Conservation (phyloP, 169 alveolate species). For the Plasmodium gaboni region DNA sequence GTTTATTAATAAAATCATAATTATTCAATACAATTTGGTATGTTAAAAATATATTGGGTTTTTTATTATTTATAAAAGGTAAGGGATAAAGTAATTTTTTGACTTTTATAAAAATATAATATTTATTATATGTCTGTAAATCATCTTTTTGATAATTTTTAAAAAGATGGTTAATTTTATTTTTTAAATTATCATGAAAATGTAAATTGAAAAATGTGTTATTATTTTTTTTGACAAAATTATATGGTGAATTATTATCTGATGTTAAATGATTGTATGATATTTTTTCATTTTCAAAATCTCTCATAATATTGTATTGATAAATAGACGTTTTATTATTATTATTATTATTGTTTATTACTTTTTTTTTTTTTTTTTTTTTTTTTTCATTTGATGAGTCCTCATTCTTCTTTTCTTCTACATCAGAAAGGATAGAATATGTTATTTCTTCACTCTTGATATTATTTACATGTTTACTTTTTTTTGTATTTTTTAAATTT, state of each 20-base stretch:
- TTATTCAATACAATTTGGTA: constrained; percentile 51
- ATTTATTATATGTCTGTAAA: background rate
- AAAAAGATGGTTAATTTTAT: background rate
- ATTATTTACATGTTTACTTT: too few relatives aligned
- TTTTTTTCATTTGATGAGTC: too few relatives aligned
- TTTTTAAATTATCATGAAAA: background rate
- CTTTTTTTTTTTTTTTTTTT: background rate
- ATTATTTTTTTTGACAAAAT: background rate
- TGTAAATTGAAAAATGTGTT: background rate
- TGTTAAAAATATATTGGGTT: constrained; percentile 26
- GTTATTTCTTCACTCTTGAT: too few relatives aligned
- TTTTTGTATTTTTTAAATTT: too few relatives aligned
- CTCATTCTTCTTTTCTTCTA: too few relatives aligned
- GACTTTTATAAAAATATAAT: constrained; percentile 36
- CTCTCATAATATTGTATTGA: background rate
- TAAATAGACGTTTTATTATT: constrained; percentile 1
- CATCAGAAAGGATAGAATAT: too few relatives aligned
- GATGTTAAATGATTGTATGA: background rate
- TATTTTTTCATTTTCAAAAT: background rate
- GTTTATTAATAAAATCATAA: constrained; percentile 19
- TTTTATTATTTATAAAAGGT: constrained; percentile 22
- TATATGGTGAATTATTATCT: background rate
- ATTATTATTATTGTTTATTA: background rate
- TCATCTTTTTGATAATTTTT: background rate
- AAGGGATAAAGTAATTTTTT: constrained; percentile 21